Percentiles rank a stretch among this genome's conserved stretches.
Evolutionary conservation across 2,329 filamentous ascomycete species (phyloP).

Genomic region (Trichoderma oligosporum): DNA sequence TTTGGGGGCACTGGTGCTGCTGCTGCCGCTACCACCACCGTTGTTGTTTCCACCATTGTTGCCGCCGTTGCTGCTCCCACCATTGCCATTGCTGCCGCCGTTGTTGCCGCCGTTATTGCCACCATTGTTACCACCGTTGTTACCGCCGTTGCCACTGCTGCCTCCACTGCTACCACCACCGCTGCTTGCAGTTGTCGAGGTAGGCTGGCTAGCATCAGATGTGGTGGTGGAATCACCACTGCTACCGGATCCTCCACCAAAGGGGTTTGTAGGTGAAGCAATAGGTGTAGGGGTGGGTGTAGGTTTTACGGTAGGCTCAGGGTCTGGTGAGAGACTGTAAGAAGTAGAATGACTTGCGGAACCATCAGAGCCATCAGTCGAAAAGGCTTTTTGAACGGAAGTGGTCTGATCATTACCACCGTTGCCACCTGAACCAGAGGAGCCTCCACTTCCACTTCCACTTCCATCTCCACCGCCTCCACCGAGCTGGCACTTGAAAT

Average conservation of each 20-base stretch:
- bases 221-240: not conserved
- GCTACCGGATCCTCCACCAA: slow-evolving; percentile 12
- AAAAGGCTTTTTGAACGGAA: not conserved
- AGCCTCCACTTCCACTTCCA: slow-evolving; percentile 16
- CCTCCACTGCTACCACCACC: not conserved
- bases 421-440: not conserved
- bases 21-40: not conserved
- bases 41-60: not conserved
- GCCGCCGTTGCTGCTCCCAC: not conserved
- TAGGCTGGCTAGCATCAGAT: not conserved
- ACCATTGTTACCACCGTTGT: not conserved
- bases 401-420: not conserved
- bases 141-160: not conserved
- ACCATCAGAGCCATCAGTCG: not conserved
- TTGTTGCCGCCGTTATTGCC: not conserved
- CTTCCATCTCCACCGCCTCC: slow-evolving; percentile 17
- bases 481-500: slow-evolving; percentile 17
- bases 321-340: slow-evolving; percentile 5
- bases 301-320: slow-evolving; percentile 4
- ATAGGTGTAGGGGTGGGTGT: not conserved
- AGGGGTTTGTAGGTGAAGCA: slow-evolving; percentile 1
- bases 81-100: not conserved
- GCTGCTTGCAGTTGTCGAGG: not conserved
- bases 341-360: not conserved
- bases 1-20: no score